phyloP scores from a whole-genome alignment of 1,139 yeast genomes.

The Geotrichum cucujoidarum region DNA sequence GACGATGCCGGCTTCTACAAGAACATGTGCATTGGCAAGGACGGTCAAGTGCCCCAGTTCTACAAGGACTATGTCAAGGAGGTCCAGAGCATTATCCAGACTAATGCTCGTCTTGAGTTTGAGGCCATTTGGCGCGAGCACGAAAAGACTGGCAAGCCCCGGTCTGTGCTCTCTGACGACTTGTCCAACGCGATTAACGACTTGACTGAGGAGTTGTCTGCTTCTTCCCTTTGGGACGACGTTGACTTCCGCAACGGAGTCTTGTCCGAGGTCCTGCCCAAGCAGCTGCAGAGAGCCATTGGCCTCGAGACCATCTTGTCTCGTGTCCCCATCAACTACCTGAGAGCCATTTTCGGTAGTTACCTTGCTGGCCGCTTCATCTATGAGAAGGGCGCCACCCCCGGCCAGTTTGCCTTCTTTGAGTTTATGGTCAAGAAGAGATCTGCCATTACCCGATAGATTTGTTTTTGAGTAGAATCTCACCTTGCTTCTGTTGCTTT shows the following conservation, averaged over 20 bases:
- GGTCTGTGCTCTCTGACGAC: constrained; percentile 77
- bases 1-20: constrained; percentile 75
- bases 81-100: constrained; percentile 70
- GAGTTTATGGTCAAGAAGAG: constrained; percentile 51
- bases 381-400: constrained; percentile 76
- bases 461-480: too few relatives aligned
- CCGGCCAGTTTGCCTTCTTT: constrained; percentile 77
- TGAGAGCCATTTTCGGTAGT: constrained; percentile 87
- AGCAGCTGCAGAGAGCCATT: constrained; percentile 59
- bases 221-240: constrained; percentile 85
- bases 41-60: constrained; percentile 54
- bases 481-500: too few relatives aligned
- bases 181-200: constrained; percentile 83
- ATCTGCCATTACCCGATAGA: constrained; percentile 12
- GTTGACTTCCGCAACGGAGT: constrained; percentile 69
- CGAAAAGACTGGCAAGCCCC: constrained; percentile 59
- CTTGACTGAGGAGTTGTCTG: constrained; percentile 81
- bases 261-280: constrained; percentile 72
- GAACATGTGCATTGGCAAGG: constrained; percentile 64
- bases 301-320: constrained; percentile 69
- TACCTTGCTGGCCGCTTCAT: constrained; percentile 85
- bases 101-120: constrained; percentile 81
- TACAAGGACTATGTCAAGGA: constrained; percentile 77
- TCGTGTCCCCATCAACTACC: constrained; percentile 83
- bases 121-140: constrained; percentile 81